phyloP scores from a whole-genome alignment of 192 early-diverging fungal species.

The Backusella macrospora region DNA sequence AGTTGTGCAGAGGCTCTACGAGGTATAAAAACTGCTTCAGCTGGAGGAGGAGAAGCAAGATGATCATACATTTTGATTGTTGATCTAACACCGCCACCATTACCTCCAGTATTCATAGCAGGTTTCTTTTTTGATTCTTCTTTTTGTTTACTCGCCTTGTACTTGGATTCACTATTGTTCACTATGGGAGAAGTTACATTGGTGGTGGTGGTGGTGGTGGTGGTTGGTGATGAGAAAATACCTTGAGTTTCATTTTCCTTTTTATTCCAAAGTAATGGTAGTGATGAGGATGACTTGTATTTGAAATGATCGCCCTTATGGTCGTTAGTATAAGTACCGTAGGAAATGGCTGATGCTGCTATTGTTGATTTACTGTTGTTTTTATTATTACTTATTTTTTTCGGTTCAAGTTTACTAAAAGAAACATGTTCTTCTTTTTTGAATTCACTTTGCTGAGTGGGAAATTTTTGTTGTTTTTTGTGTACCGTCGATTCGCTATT shows the following conservation, averaged over 20 bases:
- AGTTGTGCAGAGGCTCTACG: not conserved
- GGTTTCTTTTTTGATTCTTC: not conserved
- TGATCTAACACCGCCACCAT: not conserved
- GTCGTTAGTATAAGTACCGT: not conserved
- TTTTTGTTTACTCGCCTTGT: not conserved
- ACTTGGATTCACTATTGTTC: not conserved
- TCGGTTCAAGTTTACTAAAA: not conserved
- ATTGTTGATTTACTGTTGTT: not conserved
- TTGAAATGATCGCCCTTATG: not conserved
- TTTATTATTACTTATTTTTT: not conserved
- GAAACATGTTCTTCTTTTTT: not conserved
- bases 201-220: not conserved
- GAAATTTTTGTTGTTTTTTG: slow-evolving; percentile 1
- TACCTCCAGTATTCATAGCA: not conserved
- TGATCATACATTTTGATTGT: not conserved
- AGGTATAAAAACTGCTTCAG: not conserved
- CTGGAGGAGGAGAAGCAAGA: not conserved
- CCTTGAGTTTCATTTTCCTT: not conserved
- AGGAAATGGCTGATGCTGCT: not conserved
- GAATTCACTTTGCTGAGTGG: not conserved
- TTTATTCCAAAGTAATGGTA: not conserved
- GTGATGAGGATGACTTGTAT: not conserved
- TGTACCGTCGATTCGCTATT: not conserved
- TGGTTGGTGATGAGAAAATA: not conserved
- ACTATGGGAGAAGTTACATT: not conserved